These are phyloP conservation scores for Apocynum venetum DNA, from an alignment of 257 asterid species.

Conservation along the genomic window DNA sequence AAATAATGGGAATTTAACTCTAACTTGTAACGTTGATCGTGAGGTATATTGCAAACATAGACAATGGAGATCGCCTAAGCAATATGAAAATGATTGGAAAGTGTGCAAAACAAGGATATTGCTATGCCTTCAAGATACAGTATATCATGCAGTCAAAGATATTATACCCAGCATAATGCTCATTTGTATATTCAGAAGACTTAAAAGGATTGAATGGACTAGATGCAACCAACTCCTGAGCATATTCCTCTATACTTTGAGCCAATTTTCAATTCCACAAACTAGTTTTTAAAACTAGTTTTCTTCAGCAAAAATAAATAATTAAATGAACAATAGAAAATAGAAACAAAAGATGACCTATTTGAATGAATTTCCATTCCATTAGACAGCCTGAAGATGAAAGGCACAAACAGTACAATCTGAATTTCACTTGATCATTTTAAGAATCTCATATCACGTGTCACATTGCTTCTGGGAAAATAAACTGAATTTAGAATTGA, in stretches of 20 bases:
- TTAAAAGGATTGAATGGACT: background rate
- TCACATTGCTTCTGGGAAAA: background rate
- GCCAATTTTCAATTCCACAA: constrained; percentile 1
- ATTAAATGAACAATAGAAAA: background rate
- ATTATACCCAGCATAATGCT: background rate
- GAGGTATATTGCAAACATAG: background rate
- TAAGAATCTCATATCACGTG: background rate
- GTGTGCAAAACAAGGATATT: background rate
- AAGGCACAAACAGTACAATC: background rate
- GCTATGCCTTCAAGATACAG: background rate
- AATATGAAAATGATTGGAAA: background rate
- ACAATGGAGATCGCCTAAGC: background rate
- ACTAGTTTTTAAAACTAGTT: background rate
- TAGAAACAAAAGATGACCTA: background rate
- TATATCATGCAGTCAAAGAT: background rate
- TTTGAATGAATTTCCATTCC: background rate
- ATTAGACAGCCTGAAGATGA: background rate
- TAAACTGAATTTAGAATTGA: background rate
- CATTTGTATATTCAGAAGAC: background rate
- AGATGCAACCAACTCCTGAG: background rate
- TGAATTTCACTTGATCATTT: background rate
- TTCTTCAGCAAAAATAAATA: background rate
- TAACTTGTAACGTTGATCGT: background rate
- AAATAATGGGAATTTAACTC: background rate
- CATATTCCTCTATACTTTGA: background rate